Evolutionary conservation across 345 rosid species (phyloP), one percentile per base, ranked within the genome.

Genomic region (Excoecaria cochinchinensis): DNA sequence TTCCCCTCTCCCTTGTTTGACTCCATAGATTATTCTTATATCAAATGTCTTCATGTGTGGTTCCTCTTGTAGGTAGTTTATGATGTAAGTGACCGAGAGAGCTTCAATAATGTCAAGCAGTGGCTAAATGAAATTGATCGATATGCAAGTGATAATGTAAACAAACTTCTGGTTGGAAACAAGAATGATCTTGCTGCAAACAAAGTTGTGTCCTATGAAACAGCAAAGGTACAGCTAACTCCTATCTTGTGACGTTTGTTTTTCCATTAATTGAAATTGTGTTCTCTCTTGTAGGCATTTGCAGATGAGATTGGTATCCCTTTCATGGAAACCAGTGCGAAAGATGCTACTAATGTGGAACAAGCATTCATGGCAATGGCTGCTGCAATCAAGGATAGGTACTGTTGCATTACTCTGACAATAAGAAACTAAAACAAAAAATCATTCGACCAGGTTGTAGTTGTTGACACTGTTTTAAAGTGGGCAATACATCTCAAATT

Each of bases 291-390:
- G 36, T 55, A 91, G 91, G 91, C 93, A 53, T 88, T 91, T 80
- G 95, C 95, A 0, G 91, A 91, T 82, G 90, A 91, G 82, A 84
- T 89, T 70, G 93, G 95, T 55, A 79, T 89, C 70, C 91, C 93
- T 40, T 91, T 91, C 77, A 71, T 89, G 90, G 95, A 91, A 75
- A 91, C 95, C 12, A 91, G 95, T 78, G 95, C 95, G 16, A 91
- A 91, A 80, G 86, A 84, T 83, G 74, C 95, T 19, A 86, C 87
- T 9, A 89, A 88, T 25, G 95, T 91, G 52, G 95, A 89, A 70
- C 87, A 88, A 70, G 90, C 93, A 74, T 91, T 91, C 84, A 88
- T 89, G 95, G 95, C 91, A 3, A 89, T 89, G 95, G 84, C 95
- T 25, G 78, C 93, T 74, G 73, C 89, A 71, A 91, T 91, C 79